These are phyloP conservation scores for Trichoderma lentiforme DNA, from an alignment of 2,329 filamentous ascomycete species.

Conservation along the genomic window DNA sequence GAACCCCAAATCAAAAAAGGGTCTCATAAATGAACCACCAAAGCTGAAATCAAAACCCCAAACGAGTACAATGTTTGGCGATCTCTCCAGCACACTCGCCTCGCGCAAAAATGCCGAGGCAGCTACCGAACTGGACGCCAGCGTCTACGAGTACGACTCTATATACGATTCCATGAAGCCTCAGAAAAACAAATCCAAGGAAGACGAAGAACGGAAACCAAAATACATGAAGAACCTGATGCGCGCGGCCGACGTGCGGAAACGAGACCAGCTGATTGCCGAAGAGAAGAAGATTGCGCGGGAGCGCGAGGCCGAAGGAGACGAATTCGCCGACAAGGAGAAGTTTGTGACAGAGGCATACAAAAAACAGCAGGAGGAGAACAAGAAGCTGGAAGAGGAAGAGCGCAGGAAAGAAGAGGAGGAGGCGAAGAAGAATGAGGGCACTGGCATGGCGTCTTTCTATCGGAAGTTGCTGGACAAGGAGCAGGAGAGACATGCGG, in stretches of 20 bases:
- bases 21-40: slow-evolving; percentile 38
- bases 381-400: slow-evolving; percentile 65
- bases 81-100: slow-evolving; percentile 63
- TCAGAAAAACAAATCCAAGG: slow-evolving; percentile 55
- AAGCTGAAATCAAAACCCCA: slow-evolving; percentile 43
- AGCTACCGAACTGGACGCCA: slow-evolving; percentile 65
- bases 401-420: slow-evolving; percentile 64
- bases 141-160: slow-evolving; percentile 81
- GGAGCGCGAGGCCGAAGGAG: slow-evolving; percentile 76
- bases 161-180: slow-evolving; percentile 76
- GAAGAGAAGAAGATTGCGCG: slow-evolving; percentile 76
- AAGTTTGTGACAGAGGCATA: slow-evolving; percentile 84
- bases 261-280: slow-evolving; percentile 73
- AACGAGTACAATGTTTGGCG: slow-evolving; percentile 51
- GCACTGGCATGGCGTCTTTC: slow-evolving; percentile 72
- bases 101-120: slow-evolving; percentile 62
- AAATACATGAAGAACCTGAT: slow-evolving; percentile 77
- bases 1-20: slow-evolving; percentile 34
- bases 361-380: slow-evolving; percentile 76
- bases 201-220: slow-evolving; percentile 59
- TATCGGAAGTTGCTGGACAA: slow-evolving; percentile 71
- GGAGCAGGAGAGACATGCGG: slow-evolving; percentile 66
- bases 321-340: slow-evolving; percentile 78
- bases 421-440: slow-evolving; percentile 60
- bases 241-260: slow-evolving; percentile 69